Evolutionary conservation across 176 grass and related monocot species (phyloP).

Genomic region (Tuctoria greenei): DNA sequence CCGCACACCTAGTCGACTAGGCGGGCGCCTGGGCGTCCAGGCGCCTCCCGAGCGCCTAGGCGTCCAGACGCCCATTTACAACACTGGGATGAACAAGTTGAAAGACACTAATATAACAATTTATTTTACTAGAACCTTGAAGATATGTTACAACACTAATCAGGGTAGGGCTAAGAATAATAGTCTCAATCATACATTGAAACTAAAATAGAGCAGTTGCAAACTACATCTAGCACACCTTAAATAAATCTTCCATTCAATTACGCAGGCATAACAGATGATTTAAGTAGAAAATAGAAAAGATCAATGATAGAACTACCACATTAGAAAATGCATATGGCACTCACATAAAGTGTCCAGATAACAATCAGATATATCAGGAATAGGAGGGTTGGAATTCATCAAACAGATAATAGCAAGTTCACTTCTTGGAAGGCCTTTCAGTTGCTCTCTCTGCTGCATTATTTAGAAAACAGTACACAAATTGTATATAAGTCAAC

Average conservation of each 20-base stretch:
- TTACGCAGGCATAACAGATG: constrained; percentile 16
- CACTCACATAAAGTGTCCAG: constrained; percentile 76
- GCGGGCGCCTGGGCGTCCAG: too few species aligned
- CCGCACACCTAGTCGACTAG: too few species aligned
- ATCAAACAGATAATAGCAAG: constrained; percentile 79
- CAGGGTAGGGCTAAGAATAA: constrained; percentile 8
- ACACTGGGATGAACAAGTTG: constrained; percentile 10
- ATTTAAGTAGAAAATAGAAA: constrained; percentile 15
- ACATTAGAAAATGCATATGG: constrained; percentile 27
- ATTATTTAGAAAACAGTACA: constrained; percentile 46
- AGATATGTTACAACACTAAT: constrained; percentile 13
- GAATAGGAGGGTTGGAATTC: constrained; percentile 83
- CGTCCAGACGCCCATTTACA: too few species aligned
- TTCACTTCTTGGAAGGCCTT: constrained; percentile 57
- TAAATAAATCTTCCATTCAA: not conserved
- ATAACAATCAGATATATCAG: constrained; percentile 76
- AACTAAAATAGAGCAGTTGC: constrained; percentile 33
- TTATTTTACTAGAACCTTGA: constrained; percentile 1
- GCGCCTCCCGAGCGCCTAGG: too few species aligned
- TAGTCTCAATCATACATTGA: constrained; percentile 8
- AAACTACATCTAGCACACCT: constrained; percentile 18
- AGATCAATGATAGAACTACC: constrained; percentile 2
- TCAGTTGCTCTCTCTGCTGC: constrained; percentile 64
- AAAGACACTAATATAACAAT: not conserved
- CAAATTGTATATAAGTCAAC: constrained; percentile 15